Percentiles rank a stretch among this genome's conserved stretches.
Conservation (phyloP, 805 yeast genomes). For the Hanseniaspora pseudoguilliermondii region DNA sequence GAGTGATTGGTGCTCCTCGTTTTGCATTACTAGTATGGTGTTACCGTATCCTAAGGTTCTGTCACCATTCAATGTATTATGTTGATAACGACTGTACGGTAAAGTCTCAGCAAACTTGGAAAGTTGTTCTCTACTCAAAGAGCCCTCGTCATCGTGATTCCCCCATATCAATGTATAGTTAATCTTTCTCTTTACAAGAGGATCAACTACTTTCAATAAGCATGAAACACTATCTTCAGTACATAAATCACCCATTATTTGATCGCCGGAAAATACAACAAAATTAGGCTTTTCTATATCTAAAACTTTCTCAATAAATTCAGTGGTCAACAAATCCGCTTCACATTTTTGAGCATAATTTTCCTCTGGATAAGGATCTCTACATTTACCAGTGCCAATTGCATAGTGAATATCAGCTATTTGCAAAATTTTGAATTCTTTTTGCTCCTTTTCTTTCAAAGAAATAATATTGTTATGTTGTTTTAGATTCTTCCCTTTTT, state of each 20-base stretch:
- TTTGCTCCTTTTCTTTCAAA: slow-evolving; percentile 31
- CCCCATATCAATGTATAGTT: slow-evolving; percentile 85
- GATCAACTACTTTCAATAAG: slow-evolving; percentile 59
- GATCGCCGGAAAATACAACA: slow-evolving; percentile 85
- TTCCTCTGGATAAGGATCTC: slow-evolving; percentile 53
- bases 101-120: slow-evolving; percentile 43
- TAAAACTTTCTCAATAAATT: slow-evolving; percentile 49
- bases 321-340: slow-evolving; percentile 64
- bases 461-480: slow-evolving; percentile 17
- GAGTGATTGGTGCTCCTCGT: slow-evolving; percentile 32
- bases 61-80: slow-evolving; percentile 45
- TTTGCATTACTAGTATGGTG: slow-evolving; percentile 44
- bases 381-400: slow-evolving; percentile 70
- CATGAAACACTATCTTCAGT: slow-evolving; percentile 76
- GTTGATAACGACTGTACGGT: slow-evolving; percentile 53
- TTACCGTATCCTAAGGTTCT: slow-evolving; percentile 67
- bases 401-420: slow-evolving; percentile 85
- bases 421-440: slow-evolving; percentile 66
- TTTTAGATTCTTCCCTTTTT: slow-evolving; percentile 12
- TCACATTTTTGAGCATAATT: slow-evolving; percentile 33
- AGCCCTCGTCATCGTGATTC: slow-evolving; percentile 88
- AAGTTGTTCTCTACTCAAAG: slow-evolving; percentile 44
- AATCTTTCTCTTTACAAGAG: slow-evolving; percentile 51
- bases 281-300: slow-evolving; percentile 73
- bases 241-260: slow-evolving; percentile 59